These are phyloP conservation scores for Wallacemonas sp. DNA, from an alignment of 208 protist species.

Conservation along the genomic window DNA sequence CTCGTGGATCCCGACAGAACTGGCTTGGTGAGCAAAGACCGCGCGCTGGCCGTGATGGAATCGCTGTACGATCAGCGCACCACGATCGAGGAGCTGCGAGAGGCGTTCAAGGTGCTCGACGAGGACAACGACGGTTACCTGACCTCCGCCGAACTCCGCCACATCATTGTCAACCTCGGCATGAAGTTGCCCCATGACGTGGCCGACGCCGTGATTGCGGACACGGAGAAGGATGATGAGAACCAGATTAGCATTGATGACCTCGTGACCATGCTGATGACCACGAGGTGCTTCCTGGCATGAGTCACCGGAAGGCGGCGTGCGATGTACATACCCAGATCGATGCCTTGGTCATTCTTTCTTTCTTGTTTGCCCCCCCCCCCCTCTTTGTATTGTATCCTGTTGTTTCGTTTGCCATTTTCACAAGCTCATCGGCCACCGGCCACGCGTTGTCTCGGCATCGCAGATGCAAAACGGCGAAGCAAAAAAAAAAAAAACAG, in stretches of 20 bases:
- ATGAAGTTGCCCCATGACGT: conserved; percentile 89
- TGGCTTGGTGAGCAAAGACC: conserved; percentile 93
- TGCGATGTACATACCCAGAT: not conserved
- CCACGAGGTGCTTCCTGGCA: not conserved
- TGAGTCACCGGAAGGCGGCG: too few relatives aligned
- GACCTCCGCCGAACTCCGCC: conserved; percentile 92
- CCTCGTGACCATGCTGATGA: conserved; percentile 66
- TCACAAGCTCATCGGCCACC: too few relatives aligned
- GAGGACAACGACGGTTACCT: conserved; percentile 93
- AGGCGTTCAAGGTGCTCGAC: conserved; percentile 95
- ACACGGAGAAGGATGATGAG: conserved; percentile 85
- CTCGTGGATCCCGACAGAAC: conserved; percentile 95
- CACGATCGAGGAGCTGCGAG: conserved; percentile 90
- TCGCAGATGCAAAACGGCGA: too few relatives aligned
- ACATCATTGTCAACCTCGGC: conserved; percentile 94
- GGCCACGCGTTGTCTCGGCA: too few relatives aligned
- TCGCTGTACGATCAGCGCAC: conserved; percentile 54
- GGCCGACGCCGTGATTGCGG: conserved; percentile 78
- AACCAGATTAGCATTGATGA: conserved; percentile 86
- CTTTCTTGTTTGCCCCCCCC: too few relatives aligned
- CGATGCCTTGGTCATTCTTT: too few relatives aligned
- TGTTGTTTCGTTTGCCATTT: too few relatives aligned
- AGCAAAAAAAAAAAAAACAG: too few relatives aligned
- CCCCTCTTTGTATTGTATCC: too few relatives aligned
- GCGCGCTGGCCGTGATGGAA: conserved; percentile 75